These are phyloP conservation scores for Beauveria medogensis DNA, from an alignment of 2,329 filamentous ascomycete genomes.

Conservation along the genomic window DNA sequence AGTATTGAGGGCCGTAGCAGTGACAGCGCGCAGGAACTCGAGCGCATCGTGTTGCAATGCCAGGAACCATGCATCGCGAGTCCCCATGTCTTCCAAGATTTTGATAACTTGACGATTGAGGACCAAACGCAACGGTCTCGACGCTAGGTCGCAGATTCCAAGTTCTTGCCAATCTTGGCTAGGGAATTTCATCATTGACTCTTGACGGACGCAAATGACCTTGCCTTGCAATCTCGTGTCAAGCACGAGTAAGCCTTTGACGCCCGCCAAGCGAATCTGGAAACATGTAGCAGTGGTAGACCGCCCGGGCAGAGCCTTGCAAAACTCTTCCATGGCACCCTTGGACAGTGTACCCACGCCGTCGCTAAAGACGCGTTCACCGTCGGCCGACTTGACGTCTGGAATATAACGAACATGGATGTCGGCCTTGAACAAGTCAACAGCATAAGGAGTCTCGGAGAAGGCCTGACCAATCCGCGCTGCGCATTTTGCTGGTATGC, in stretches of 20 bases:
- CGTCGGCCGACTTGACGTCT: conserved; percentile 43
- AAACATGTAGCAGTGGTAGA: conserved; percentile 53
- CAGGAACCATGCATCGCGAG: conserved; percentile 51
- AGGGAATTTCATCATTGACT: conserved; percentile 74
- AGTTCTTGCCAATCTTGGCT: conserved; percentile 46
- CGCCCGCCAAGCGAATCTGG: conserved; percentile 66
- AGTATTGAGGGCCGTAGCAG: conserved; percentile 51
- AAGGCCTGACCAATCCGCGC: conserved; percentile 61
- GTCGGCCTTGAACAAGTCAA: conserved; percentile 37
- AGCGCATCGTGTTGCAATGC: conserved; percentile 55
- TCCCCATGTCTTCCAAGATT: conserved; percentile 71
- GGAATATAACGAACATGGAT: conserved; percentile 30
- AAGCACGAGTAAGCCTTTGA: conserved; percentile 71
- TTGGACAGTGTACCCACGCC: conserved; percentile 68
- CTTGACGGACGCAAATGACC: conserved; percentile 50
- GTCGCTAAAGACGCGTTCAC: conserved; percentile 62
- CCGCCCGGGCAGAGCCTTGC: conserved; percentile 40
- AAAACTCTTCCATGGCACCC: conserved; percentile 50
- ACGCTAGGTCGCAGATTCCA: conserved; percentile 64
- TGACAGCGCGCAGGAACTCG: conserved; percentile 49
- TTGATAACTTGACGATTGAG: conserved; percentile 79
- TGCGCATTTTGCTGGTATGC: conserved; percentile 46
- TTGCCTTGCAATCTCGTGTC: conserved; percentile 53
- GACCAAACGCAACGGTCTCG: conserved; percentile 57
- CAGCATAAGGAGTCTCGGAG: conserved; percentile 61